Conservation (phyloP, 169 alveolate species). For the Eimeria sp. region DNA sequence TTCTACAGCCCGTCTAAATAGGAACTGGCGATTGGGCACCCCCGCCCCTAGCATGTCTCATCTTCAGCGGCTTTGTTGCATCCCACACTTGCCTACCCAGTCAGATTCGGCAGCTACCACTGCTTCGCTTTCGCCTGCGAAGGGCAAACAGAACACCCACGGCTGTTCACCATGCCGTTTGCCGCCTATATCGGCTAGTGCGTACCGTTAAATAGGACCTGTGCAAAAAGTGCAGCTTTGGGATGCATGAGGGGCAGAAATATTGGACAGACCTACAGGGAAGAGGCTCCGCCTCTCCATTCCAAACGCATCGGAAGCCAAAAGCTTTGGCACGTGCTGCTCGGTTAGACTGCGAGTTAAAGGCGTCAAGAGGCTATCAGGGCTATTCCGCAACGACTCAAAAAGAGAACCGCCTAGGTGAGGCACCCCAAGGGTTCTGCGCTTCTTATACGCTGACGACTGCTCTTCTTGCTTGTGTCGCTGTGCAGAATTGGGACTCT, state of each 20-base stretch:
- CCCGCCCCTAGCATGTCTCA: not conserved
- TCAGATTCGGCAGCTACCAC: constrained; percentile 33
- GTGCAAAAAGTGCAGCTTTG: not conserved
- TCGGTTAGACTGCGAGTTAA: constrained; percentile 56
- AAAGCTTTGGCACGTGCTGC: constrained; percentile 54
- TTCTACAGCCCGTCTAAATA: not conserved
- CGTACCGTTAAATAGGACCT: not conserved
- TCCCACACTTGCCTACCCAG: constrained; percentile 17
- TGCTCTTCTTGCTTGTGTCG: constrained; percentile 39
- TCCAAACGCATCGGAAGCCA: constrained; percentile 27
- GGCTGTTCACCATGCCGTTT: not conserved
- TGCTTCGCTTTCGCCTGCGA: constrained; percentile 38
- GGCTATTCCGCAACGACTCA: constrained; percentile 72
- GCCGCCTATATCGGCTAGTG: not conserved
- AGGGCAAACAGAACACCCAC: not conserved
- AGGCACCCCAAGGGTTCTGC: constrained; percentile 27
- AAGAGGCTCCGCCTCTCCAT: constrained; percentile 46
- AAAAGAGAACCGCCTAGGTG: constrained; percentile 51
- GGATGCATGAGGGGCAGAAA: not conserved
- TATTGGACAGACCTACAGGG: constrained; percentile 38
- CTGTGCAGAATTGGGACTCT: constrained; percentile 31
- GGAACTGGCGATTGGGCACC: not conserved
- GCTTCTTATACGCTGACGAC: not conserved
- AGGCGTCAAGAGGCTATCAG: constrained; percentile 65
- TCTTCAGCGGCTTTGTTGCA: not conserved